Percentiles rank a stretch among this genome's conserved stretches.
Conservation (phyloP, 768 basidiomycete species). For the Serendipita sp. region DNA sequence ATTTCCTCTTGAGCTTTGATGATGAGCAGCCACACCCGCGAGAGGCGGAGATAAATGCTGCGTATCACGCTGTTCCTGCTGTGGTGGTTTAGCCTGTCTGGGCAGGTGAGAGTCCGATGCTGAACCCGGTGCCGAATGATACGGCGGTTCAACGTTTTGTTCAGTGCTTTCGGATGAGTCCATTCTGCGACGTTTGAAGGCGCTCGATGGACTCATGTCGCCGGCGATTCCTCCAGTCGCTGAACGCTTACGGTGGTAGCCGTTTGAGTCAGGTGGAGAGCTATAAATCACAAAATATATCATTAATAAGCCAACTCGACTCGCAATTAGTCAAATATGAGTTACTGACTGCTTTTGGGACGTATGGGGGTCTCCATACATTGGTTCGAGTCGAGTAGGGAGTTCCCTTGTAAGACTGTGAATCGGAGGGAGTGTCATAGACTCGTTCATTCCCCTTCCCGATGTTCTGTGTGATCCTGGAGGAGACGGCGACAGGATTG, state of each 20-base stretch:
- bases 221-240: not conserved
- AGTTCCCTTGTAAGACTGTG: not conserved
- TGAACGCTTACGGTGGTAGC: not conserved
- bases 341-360: not conserved
- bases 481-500: conserved; percentile 1
- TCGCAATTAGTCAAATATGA: not conserved
- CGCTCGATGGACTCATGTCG: not conserved
- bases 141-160: not conserved
- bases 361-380: not conserved
- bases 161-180: not conserved
- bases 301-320: not conserved
- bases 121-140: not conserved
- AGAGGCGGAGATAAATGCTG: not conserved
- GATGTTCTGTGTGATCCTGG: not conserved
- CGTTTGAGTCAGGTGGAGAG: conserved; percentile 1
- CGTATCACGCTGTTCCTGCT: not conserved
- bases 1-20: not conserved
- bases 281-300: not conserved
- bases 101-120: not conserved
- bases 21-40: no score
- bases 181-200: not conserved
- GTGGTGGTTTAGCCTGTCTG: not conserved
- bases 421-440: not conserved
- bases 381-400: not conserved
- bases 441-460: not conserved